Evolutionary conservation across 371 early-diverging fungal species (phyloP), one percentile per base, ranked within the genome.

Genomic region (Zychaea mexicana): DNA sequence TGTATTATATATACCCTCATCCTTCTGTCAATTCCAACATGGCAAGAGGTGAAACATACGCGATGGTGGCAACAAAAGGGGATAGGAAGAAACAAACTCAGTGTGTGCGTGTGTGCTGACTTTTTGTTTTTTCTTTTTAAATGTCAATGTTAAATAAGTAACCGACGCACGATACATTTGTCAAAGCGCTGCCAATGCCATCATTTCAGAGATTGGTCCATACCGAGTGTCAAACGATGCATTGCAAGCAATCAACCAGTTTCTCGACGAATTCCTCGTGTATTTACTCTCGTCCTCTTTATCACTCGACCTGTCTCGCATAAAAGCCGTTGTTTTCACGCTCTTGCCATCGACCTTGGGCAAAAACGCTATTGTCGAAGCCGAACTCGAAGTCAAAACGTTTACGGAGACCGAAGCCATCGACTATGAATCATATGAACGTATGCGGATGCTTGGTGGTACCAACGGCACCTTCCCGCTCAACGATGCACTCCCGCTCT

Each of bases 331-430:
- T 2, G 81, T 85, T 3, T 76, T 80, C 36, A 76, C 73, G 49
- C 64, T 83, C 6, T 64, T 88, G 36, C 86, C 88, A 0, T 83
- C 86, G 3, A 81, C 78, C 10, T 72, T 88, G 1, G 88, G 88
- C 9, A 88, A 86, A 65, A 85, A 86, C 65, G 85, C 88, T 10
- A 84, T 88, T 61, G 84, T 85, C n/a, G 88, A 88, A 66, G 87
- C 88, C 7, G 88, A 88, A 56, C 67, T 88, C 8, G 88, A 88
- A 61, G 83, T 86, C 17, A 88, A 88, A 61, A 84, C 83, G 2
- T 86, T 85, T 62, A 78, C 85, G 0, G 88, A 88, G 49, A 84
- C 83, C 27, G 87, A 80, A 69, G 76, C 66, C 39, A 82, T 75
- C 42, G 78, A 82, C 39, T 82, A 76, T 49, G 79, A 77, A 7